Conservation (phyloP, 331 rosid species). For the Pyrus hybrid region DNA sequence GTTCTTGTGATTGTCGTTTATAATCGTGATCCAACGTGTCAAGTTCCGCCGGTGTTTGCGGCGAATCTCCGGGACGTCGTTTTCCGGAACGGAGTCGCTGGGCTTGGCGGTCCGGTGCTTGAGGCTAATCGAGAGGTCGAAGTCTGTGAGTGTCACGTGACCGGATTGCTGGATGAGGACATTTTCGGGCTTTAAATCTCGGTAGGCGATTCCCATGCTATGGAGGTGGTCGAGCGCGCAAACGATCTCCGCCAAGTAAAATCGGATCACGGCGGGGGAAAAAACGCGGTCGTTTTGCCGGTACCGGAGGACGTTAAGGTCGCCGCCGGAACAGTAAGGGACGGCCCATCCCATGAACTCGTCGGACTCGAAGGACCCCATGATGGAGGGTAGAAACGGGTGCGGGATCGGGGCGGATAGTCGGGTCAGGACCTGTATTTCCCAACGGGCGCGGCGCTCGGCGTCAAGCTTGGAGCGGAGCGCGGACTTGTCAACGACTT, state of each 20-base stretch:
- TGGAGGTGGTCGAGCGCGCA: slow-evolving; percentile 85
- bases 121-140: slow-evolving; percentile 74
- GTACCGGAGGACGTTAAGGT: slow-evolving; percentile 79
- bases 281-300: slow-evolving; percentile 67
- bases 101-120: slow-evolving; percentile 24
- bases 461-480: slow-evolving; percentile 50
- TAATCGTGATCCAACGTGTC: slow-evolving; percentile 47
- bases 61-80: slow-evolving; percentile 24
- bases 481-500: slow-evolving; percentile 60
- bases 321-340: slow-evolving; percentile 93
- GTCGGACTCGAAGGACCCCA: slow-evolving; percentile 45
- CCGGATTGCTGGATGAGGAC: slow-evolving; percentile 80
- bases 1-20: not conserved
- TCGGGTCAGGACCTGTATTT: slow-evolving; percentile 52
- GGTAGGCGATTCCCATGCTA: slow-evolving; percentile 64
- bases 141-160: slow-evolving; percentile 91
- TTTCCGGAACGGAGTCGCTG: not conserved
- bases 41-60: slow-evolving; percentile 44
- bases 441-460: slow-evolving; percentile 83
- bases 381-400: slow-evolving; percentile 59
- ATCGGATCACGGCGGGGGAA: slow-evolving; percentile 68
- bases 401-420: slow-evolving; percentile 37
- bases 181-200: slow-evolving; percentile 94
- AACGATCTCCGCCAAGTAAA: slow-evolving; percentile 74
- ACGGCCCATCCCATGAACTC: slow-evolving; percentile 64